Evolutionary conservation across 345 rosid species (phyloP).

Genomic region (Cardamine resedifolia): DNA sequence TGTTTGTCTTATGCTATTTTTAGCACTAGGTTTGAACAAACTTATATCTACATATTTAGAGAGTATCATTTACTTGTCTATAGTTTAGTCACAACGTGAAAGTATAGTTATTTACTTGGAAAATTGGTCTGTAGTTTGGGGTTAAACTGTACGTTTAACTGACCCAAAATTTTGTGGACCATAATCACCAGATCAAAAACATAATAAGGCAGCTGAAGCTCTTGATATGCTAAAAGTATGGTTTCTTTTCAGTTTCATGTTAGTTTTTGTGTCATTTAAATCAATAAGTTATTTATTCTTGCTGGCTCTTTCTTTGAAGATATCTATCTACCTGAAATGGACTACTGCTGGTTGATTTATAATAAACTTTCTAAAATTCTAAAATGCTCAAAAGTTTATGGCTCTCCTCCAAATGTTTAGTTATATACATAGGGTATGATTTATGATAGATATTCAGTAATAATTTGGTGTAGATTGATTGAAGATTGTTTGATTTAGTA

Average conservation of each 20-base stretch:
- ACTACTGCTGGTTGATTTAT: not conserved
- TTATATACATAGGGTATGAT: not conserved
- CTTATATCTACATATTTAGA: not conserved
- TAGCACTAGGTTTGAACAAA: not conserved
- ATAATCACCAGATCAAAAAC: not conserved
- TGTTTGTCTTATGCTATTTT: not conserved
- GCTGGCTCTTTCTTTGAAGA: not conserved
- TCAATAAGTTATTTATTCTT: not conserved
- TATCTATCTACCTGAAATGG: slow-evolving; percentile 8
- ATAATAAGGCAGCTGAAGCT: not conserved
- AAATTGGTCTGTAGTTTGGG: not conserved
- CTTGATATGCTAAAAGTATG: not conserved
- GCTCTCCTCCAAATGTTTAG: not conserved
- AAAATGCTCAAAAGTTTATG: not conserved
- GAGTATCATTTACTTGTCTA: not conserved
- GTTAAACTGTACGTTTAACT: not conserved
- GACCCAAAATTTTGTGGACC: not conserved
- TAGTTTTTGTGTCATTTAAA: not conserved
- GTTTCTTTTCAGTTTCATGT: not conserved
- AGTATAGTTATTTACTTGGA: not conserved
- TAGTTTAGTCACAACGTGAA: not conserved
- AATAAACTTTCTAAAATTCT: slow-evolving; percentile 1
- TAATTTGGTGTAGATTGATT: not conserved
- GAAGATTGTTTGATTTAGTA: slow-evolving; percentile 3
- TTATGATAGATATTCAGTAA: slow-evolving; percentile 3